Evolutionary conservation across 345 rosid genomes (phyloP).

Genomic region (Gossypium raimondii): DNA sequence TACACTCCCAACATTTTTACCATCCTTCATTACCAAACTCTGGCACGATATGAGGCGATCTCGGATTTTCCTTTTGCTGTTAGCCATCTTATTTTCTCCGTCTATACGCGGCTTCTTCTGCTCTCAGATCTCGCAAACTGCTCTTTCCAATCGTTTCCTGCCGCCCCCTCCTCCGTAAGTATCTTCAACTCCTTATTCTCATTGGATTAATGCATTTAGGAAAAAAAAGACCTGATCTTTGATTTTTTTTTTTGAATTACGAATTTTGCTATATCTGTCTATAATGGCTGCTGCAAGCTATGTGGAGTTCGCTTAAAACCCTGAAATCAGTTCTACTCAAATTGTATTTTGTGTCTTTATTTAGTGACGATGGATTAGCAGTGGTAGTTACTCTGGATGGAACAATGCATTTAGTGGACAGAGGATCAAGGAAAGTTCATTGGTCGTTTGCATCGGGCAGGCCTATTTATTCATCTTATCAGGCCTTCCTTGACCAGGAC

Average conservation of each 20-base stretch:
- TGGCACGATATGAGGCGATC: constrained; percentile 45
- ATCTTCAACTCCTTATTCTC: background rate
- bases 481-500: constrained; percentile 27
- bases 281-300: background rate
- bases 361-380: constrained; percentile 36
- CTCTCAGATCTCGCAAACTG: constrained; percentile 37
- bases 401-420: constrained; percentile 45
- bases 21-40: background rate
- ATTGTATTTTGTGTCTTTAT: constrained; percentile 14
- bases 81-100: constrained; percentile 34
- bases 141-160: constrained; percentile 30
- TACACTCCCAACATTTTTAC: background rate
- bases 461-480: constrained; percentile 63
- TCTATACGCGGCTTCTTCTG: constrained; percentile 27
- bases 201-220: background rate
- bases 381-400: constrained; percentile 53
- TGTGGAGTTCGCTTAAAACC: background rate
- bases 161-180: constrained; percentile 48
- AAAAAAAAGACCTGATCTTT: background rate
- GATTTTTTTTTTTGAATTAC: background rate
- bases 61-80: constrained; percentile 28
- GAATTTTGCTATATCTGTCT: constrained; percentile 1
- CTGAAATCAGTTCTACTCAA: background rate
- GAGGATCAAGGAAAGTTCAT: constrained; percentile 26
- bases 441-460: constrained; percentile 52